Base-by-base conservation (phyloP, 2,329 filamentous ascomycete genomes). In the Trichoderma harzianum region DNA sequence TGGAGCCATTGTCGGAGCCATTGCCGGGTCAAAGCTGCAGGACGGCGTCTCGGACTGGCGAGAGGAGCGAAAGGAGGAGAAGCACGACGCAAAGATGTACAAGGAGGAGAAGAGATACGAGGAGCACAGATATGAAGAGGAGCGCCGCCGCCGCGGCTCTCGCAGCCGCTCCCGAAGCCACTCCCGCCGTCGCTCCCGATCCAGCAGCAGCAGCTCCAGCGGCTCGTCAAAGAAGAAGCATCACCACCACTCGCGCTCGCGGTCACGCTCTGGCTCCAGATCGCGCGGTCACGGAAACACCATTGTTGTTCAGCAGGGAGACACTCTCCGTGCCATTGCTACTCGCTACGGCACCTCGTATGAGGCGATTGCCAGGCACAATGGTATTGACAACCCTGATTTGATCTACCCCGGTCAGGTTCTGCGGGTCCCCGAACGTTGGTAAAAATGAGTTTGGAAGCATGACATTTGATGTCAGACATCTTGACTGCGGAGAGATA, bases 351-450 rank as follows among this genome's bases (percentile, higher is more conserved):
- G 77, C 65, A 75, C 75, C 62, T 78, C 76, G 18, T 83, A 79
- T 43, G 80, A 84, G 39, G 82, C 83, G 28, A 79, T 84, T 47
- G 82, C 81, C 11, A 75, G 80, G 24, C 77, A 76, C 39, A 84
- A 84, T 74, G 78, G 78, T 73, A 81, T 84, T 70, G 57, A 74
- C 69, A 83, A 84, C 74, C 80, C 82, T 7, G 82, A 84, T 57
- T 72, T 83, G 76, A 84, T 84, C 72, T 82, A 82, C 72, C 82
- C 83, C 0, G 83, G 83, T 2, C 83, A 84, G 76, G 78, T 77
- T 3, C 77, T 84, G 3, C 76, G 79, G 68, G 71, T 84, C 0
- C 82, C 82, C 10, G 77, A 53, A 18, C 62, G 53, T 1, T n/a
- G 55, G 55, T 28, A 67, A 30, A 30, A 53, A 51, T 11, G 4